Conservation (phyloP, 1,139 yeast genomes). For the Blastobotrys serpentis region DNA sequence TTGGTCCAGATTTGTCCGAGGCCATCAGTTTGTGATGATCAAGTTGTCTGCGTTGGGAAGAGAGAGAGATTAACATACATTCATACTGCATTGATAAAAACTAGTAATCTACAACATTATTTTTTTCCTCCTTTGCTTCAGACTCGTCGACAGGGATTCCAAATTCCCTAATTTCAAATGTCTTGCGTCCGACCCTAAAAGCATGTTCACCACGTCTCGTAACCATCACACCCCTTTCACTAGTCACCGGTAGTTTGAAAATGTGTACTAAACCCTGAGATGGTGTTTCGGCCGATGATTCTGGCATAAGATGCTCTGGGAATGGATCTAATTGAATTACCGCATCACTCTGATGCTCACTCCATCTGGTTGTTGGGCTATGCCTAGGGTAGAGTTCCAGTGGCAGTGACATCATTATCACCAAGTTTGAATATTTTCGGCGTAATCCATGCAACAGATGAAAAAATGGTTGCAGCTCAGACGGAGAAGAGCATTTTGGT, state of each 20-base stretch:
- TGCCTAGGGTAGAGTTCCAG: constrained; percentile 66
- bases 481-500: constrained; percentile 50
- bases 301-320: constrained; percentile 66
- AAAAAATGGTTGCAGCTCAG: constrained; percentile 58
- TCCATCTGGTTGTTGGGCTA: constrained; percentile 47
- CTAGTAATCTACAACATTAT: constrained; percentile 16
- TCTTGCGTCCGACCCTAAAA: constrained; percentile 78
- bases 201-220: constrained; percentile 75
- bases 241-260: constrained; percentile 65
- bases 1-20: not conserved
- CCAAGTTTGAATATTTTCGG: constrained; percentile 47
- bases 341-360: constrained; percentile 66
- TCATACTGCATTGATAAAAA: too few relatives aligned
- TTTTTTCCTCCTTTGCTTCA: constrained; percentile 42
- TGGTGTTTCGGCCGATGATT: constrained; percentile 31
- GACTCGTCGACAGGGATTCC: constrained; percentile 90
- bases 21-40: not conserved
- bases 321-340: constrained; percentile 80
- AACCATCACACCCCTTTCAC: constrained; percentile 80
- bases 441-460: constrained; percentile 59
- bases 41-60: not conserved
- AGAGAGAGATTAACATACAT: not conserved
- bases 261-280: constrained; percentile 80
- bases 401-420: constrained; percentile 58
- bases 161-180: constrained; percentile 87